Conservation (phyloP, 2,329 filamentous ascomycete genomes). For the Alternaria hordeiaustralica region DNA sequence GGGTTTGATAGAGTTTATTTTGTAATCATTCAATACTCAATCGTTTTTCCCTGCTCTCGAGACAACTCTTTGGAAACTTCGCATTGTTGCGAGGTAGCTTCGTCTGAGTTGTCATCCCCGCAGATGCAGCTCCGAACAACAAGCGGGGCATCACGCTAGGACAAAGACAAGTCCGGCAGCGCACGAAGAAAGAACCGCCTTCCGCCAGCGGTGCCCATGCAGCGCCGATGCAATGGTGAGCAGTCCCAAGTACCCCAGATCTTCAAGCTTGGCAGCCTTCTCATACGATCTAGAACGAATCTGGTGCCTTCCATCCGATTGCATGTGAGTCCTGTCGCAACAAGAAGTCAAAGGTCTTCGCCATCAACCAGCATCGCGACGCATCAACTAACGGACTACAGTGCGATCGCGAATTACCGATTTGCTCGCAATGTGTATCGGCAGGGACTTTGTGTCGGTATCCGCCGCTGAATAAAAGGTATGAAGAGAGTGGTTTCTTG, state of each 20-base stretch:
- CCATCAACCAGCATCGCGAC: background rate
- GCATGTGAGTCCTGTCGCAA: constrained; percentile 34
- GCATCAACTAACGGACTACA: constrained; percentile 9
- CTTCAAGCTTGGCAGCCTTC: background rate
- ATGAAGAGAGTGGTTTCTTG: background rate
- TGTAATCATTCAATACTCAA: background rate
- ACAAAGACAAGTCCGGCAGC: constrained; percentile 30
- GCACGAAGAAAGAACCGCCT: constrained; percentile 20
- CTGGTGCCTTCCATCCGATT: constrained; percentile 23
- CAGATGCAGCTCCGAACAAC: background rate
- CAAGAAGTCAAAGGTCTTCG: constrained; percentile 34
- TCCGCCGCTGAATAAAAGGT: constrained; percentile 31
- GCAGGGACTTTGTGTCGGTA: constrained; percentile 20
- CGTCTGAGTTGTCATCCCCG: background rate
- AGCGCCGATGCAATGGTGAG: constrained; percentile 20
- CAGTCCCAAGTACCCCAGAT: constrained; percentile 6
- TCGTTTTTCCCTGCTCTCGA: background rate
- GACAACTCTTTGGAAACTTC: background rate
- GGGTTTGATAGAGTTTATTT: background rate
- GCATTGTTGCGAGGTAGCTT: background rate
- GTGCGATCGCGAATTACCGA: constrained; percentile 29
- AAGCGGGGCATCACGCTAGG: constrained; percentile 16
- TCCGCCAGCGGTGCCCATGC: background rate
- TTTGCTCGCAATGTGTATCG: constrained; percentile 26
- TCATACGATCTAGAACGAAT: constrained; percentile 9